These are phyloP conservation scores for Aureobasidium sp. DNA, from an alignment of 2,329 filamentous ascomycete genomes.

Conservation along the genomic window DNA sequence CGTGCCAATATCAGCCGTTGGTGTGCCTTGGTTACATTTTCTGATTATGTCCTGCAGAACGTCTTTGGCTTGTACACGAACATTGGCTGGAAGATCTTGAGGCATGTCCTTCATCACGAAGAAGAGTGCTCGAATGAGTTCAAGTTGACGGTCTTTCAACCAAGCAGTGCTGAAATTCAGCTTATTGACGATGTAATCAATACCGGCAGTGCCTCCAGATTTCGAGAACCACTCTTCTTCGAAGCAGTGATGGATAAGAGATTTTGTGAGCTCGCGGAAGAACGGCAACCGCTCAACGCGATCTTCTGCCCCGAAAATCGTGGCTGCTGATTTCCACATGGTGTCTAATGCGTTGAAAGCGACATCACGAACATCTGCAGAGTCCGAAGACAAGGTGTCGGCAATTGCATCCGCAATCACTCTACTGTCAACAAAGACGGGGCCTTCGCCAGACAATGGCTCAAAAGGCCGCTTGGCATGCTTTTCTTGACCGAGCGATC, in stretches of 20 bases:
- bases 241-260: slow-evolving; percentile 90
- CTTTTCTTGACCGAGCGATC: slow-evolving; percentile 73
- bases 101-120: slow-evolving; percentile 99
- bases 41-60: slow-evolving; percentile 74
- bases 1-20: slow-evolving; percentile 69
- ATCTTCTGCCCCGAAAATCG: slow-evolving; percentile 69
- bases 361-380: slow-evolving; percentile 69
- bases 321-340: slow-evolving; percentile 66
- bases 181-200: slow-evolving; percentile 78
- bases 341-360: slow-evolving; percentile 72
- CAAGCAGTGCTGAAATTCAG: slow-evolving; percentile 77
- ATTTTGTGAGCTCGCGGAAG: slow-evolving; percentile 73
- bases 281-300: slow-evolving; percentile 72
- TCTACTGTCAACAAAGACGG: slow-evolving; percentile 77
- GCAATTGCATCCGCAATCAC: slow-evolving; percentile 84
- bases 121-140: slow-evolving; percentile 84
- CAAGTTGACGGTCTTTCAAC: slow-evolving; percentile 73
- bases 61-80: slow-evolving; percentile 71
- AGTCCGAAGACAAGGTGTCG: slow-evolving; percentile 82
- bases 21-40: slow-evolving; percentile 69
- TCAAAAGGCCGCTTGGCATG: slow-evolving; percentile 73
- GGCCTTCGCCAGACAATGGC: slow-evolving; percentile 77
- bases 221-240: slow-evolving; percentile 99
- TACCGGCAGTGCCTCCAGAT: slow-evolving; percentile 82
- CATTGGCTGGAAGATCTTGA: slow-evolving; percentile 83